A percentile compares a stretch with the other conserved stretches of the same genome.
These are phyloP conservation scores for Hygrocybe coccinea DNA, from an alignment of 768 basidiomycete species.

Conservation along the genomic window DNA sequence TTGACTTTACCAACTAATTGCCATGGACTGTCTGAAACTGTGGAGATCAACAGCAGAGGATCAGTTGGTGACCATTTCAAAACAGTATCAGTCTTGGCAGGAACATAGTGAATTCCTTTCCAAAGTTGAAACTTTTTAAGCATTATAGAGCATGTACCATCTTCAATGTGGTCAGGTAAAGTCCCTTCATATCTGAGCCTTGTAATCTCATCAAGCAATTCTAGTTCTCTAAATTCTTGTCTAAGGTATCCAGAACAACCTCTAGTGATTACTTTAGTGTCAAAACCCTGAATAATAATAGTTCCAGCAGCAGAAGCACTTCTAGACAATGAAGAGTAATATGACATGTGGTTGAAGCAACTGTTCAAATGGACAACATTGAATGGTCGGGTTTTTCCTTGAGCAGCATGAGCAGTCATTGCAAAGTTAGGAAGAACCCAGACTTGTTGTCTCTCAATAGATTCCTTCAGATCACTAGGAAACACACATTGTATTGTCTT, in stretches of 20 bases:
- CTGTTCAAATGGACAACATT: slow-evolving; percentile 29
- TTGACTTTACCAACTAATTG: slow-evolving; percentile 2
- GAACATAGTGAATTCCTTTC: slow-evolving; percentile 18
- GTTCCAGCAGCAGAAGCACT: slow-evolving; percentile 17
- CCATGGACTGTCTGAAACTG: not conserved
- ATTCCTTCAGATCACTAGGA: slow-evolving; percentile 10
- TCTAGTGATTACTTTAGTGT: slow-evolving; percentile 20
- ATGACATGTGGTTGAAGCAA: slow-evolving; percentile 1
- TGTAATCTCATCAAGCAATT: slow-evolving; percentile 36
- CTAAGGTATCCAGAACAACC: slow-evolving; percentile 21
- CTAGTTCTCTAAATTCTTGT: slow-evolving; percentile 10
- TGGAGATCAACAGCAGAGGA: slow-evolving; percentile 7
- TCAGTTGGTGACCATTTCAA: slow-evolving; percentile 16
- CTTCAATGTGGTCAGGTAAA: slow-evolving; percentile 13
- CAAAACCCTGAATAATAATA: slow-evolving; percentile 26
- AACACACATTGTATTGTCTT: slow-evolving; percentile 8
- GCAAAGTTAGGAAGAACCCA: slow-evolving; percentile 22
- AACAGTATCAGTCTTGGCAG: slow-evolving; percentile 9
- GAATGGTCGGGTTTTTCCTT: slow-evolving; percentile 21
- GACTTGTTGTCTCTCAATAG: slow-evolving; percentile 19
- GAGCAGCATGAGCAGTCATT: slow-evolving; percentile 27
- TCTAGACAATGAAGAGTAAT: too few relatives aligned
- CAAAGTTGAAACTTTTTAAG: slow-evolving; percentile 4
- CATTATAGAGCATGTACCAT: slow-evolving; percentile 9
- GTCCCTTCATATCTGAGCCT: slow-evolving; percentile 17